These are phyloP conservation scores for Xylariaceae sp. DNA, from an alignment of 2,329 filamentous ascomycete species.

Conservation along the genomic window DNA sequence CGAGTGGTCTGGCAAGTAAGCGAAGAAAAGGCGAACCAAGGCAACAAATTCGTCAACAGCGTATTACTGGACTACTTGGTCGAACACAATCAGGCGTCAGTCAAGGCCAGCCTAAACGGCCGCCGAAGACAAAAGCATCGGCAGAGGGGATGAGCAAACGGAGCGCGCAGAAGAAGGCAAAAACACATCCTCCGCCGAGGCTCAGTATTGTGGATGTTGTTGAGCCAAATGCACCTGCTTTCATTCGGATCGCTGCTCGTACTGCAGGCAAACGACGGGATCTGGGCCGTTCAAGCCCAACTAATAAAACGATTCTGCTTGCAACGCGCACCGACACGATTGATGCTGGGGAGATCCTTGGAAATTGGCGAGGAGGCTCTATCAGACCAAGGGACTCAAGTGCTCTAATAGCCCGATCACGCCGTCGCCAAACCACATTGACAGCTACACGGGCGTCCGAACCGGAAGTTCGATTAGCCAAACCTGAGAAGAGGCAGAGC, in stretches of 20 bases:
- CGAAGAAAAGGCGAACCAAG: constrained; percentile 29
- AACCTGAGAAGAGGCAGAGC: not conserved
- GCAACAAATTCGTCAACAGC: constrained; percentile 28
- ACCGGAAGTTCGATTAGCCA: not conserved
- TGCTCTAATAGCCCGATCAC: not conserved
- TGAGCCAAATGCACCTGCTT: constrained; percentile 49
- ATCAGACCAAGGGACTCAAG: constrained; percentile 40
- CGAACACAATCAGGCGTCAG: constrained; percentile 16
- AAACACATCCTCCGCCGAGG: constrained; percentile 35
- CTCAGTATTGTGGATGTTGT: constrained; percentile 61
- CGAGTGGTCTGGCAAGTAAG: constrained; percentile 22
- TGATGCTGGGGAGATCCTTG: constrained; percentile 51
- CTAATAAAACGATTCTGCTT: constrained; percentile 55
- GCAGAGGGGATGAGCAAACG: constrained; percentile 2
- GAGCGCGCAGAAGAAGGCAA: constrained; percentile 5
- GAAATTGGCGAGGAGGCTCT: constrained; percentile 52
- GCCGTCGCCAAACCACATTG: not conserved
- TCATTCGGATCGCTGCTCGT: constrained; percentile 59
- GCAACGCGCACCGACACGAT: constrained; percentile 57
- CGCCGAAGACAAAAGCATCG: not conserved
- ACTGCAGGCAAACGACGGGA: constrained; percentile 44
- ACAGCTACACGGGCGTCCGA: not conserved
- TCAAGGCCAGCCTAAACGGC: not conserved
- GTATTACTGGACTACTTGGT: constrained; percentile 26
- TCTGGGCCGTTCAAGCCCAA: constrained; percentile 53